These are phyloP conservation scores for Paramecium sonneborni DNA, from an alignment of 73 alveolate genomes.

Conservation along the genomic window DNA sequence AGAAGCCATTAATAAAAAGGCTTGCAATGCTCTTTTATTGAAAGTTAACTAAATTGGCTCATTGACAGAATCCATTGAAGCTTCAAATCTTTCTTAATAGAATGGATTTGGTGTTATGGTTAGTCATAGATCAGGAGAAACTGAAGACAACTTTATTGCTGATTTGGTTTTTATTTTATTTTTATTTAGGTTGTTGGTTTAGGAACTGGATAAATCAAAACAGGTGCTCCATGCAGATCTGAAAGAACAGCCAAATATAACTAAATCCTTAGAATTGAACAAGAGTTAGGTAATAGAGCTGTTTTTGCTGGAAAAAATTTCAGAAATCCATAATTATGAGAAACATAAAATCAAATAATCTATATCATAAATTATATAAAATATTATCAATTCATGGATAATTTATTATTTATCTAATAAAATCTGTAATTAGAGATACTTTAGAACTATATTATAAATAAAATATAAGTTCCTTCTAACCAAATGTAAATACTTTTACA, in stretches of 20 bases:
- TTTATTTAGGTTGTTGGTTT: constrained; percentile 85
- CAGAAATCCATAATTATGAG: constrained; percentile 85
- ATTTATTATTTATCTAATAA: too few species aligned
- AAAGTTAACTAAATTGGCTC: constrained; percentile 98
- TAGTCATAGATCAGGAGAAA: constrained; percentile 98
- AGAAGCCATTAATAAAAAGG: constrained; percentile 86
- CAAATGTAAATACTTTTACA: too few species aligned
- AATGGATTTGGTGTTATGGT: constrained; percentile 97
- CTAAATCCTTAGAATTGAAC: constrained; percentile 96
- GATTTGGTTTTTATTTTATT: constrained; percentile 71
- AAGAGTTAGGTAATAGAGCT: constrained; percentile 92
- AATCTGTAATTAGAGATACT: neutral
- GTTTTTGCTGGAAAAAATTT: constrained; percentile 93
- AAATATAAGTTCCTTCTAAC: too few species aligned
- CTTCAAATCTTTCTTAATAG: constrained; percentile 69
- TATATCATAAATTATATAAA: neutral
- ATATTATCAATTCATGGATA: neutral
- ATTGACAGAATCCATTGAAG: constrained; percentile 96
- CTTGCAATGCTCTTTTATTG: constrained; percentile 94
- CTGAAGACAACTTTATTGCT: constrained; percentile 97
- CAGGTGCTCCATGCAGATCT: constrained; percentile 99
- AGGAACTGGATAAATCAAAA: constrained; percentile 97
- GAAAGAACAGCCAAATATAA: constrained; percentile 98
- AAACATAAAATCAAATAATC: neutral
- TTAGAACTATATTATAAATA: neutral